A percentile compares a stretch with the other conserved stretches of the same genome.
phyloP scores from a whole-genome alignment of 306 rosid genomes.

The Begonia fuchsioides region DNA sequence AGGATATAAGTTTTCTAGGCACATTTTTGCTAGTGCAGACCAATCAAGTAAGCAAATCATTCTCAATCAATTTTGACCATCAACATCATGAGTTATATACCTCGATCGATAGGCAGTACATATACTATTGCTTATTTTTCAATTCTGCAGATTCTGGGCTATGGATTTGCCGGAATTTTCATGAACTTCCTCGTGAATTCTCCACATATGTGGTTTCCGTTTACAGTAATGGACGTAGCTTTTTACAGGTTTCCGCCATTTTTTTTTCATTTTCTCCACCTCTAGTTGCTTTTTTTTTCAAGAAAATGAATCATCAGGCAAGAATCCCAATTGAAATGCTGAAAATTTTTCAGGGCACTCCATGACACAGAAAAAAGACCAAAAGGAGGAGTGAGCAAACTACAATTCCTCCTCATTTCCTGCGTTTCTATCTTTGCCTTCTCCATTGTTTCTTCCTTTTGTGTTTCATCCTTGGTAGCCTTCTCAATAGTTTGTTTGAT shows the following conservation, averaged over 20 bases:
- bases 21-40: conserved; percentile 19
- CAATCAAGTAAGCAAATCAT: conserved; percentile 10
- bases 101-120: neutral
- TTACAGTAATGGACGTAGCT: conserved; percentile 21
- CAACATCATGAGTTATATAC: neutral
- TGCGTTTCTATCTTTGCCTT: conserved; percentile 49
- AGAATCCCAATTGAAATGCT: conserved; percentile 16
- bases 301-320: neutral
- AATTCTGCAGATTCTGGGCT: conserved; percentile 5
- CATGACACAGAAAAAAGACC: no score
- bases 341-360: no score
- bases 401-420: conserved; percentile 41
- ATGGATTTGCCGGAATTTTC: conserved; percentile 7
- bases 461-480: conserved; percentile 24
- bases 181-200: conserved; percentile 6
- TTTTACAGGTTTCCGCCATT: conserved; percentile 16
- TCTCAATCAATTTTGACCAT: neutral
- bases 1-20: conserved; percentile 17
- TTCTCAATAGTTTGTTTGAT: conserved; percentile 57
- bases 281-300: neutral
- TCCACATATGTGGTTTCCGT: conserved; percentile 12
- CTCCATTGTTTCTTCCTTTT: conserved; percentile 50
- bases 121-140: no score
- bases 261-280: neutral
- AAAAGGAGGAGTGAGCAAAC: no score